phyloP scores from a whole-genome alignment of 352 stramenopile genomes.

The Phytophthora megakarya region DNA sequence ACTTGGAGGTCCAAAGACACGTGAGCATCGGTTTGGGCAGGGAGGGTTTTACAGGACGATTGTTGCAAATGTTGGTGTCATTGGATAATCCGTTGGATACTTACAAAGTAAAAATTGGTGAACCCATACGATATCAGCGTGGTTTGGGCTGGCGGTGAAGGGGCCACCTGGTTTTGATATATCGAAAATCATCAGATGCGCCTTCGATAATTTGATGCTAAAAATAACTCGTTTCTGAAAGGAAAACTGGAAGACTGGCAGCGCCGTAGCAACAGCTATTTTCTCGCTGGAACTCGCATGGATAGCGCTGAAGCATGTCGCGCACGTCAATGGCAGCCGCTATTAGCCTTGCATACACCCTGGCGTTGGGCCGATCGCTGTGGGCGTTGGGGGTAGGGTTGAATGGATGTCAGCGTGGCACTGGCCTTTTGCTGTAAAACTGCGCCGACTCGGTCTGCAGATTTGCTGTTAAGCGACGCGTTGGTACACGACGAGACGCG shows the following conservation, averaged over 20 bases:
- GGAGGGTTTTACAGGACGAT: neutral
- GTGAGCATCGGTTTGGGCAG: constrained; percentile 20
- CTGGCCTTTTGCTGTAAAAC: constrained; percentile 10
- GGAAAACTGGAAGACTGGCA: too few species aligned
- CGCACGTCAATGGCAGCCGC: neutral
- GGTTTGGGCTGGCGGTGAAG: neutral
- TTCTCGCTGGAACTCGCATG: neutral
- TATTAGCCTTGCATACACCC: constrained; percentile 2
- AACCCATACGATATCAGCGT: neutral
- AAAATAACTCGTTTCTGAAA: too few species aligned
- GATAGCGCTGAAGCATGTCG: neutral
- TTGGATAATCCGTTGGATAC: too few species aligned
- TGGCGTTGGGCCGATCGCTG: too few species aligned
- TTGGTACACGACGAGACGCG: too few species aligned
- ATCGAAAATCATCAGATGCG: constrained; percentile 1
- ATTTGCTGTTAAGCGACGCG: constrained; percentile 13
- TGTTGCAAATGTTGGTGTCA: neutral
- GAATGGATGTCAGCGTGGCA: constrained; percentile 14
- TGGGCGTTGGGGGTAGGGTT: constrained; percentile 23
- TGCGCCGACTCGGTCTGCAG: neutral
- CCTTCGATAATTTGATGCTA: constrained; percentile 22
- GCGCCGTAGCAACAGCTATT: constrained; percentile 15
- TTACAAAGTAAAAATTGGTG: too few species aligned
- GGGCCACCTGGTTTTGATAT: neutral
- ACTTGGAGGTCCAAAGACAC: constrained; percentile 18